A percentile compares a stretch with the other conserved stretches of the same genome.
These are phyloP conservation scores for Leccinum barrowsii DNA, from an alignment of 768 basidiomycete genomes.

Conservation along the genomic window DNA sequence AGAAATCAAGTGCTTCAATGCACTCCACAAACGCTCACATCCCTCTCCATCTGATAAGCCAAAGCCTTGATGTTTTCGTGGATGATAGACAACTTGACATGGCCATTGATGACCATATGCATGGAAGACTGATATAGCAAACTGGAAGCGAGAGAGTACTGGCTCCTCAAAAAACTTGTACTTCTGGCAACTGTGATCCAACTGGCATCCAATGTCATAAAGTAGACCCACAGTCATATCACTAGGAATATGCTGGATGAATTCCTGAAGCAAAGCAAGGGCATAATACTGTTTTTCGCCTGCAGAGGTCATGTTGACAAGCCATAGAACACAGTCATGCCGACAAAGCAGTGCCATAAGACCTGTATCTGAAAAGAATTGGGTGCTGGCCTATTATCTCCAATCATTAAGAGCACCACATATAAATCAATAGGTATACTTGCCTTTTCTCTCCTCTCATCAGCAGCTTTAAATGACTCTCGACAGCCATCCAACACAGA, in stretches of 20 bases:
- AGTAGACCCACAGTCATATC: background rate
- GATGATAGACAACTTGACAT: too few species aligned
- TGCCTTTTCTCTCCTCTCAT: too few species aligned
- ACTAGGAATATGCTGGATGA: background rate
- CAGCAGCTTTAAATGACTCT: too few species aligned
- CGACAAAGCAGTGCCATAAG: background rate
- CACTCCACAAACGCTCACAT: background rate
- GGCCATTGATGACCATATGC: background rate
- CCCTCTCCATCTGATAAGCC: background rate
- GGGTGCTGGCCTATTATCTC: too few species aligned
- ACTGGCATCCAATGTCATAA: background rate
- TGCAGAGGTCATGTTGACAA: background rate
- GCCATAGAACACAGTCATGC: too few species aligned
- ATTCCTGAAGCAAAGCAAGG: background rate
- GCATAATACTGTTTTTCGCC: background rate
- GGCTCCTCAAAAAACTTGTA: background rate
- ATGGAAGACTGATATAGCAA: background rate
- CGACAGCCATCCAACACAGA: too few species aligned
- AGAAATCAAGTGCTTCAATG: background rate
- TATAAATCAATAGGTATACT: too few species aligned
- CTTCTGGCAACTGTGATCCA: background rate
- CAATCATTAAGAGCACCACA: too few species aligned
- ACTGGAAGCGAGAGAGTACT: background rate
- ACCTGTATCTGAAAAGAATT: too few species aligned
- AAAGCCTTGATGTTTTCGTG: too few species aligned